Percentiles rank a stretch among this genome's conserved stretches.
These are phyloP conservation scores for Amoeboaphelidium occidentale DNA, from an alignment of 371 early-diverging fungal genomes.

Conservation along the genomic window DNA sequence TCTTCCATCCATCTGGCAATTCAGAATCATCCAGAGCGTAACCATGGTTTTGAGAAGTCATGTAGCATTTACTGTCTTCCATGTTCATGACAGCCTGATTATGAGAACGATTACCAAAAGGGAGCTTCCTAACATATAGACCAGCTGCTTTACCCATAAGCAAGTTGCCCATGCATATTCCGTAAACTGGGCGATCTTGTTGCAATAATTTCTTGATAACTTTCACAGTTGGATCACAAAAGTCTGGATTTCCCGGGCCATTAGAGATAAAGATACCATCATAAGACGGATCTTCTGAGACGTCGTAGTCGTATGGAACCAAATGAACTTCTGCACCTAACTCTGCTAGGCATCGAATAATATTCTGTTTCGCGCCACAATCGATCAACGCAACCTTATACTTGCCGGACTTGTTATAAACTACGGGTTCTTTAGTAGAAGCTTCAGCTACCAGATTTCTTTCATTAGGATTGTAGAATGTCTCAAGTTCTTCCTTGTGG, in stretches of 20 bases:
- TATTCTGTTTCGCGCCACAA: conserved; percentile 82
- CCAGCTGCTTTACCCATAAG: conserved; percentile 75
- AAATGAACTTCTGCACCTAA: conserved; percentile 60
- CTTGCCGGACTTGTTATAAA: conserved; percentile 32
- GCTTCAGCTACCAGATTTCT: conserved; percentile 55
- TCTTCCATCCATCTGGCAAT: conserved; percentile 41
- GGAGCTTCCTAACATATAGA: conserved; percentile 55
- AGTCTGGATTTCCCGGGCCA: conserved; percentile 70
- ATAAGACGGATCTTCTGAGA: conserved; percentile 23
- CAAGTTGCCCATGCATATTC: conserved; percentile 91
- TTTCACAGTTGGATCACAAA: conserved; percentile 27
- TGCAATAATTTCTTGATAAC: conserved; percentile 39
- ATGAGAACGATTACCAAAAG: conserved; percentile 87
- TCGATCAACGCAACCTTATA: conserved; percentile 36
- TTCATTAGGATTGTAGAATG: conserved; percentile 42
- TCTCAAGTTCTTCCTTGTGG: conserved; percentile 9
- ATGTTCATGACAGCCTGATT: conserved; percentile 73
- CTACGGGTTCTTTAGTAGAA: conserved; percentile 30
- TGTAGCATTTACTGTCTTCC: conserved; percentile 35
- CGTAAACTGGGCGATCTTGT: conserved; percentile 51
- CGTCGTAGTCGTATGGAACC: conserved; percentile 59
- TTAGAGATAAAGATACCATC: conserved; percentile 83
- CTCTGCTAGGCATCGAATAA: conserved; percentile 48
- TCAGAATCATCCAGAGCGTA: conserved; percentile 36
- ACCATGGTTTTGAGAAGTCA: conserved; percentile 91